Evolutionary conservation across 2,329 filamentous ascomycete species (phyloP).

Genomic region (Epichloe amarillans): DNA sequence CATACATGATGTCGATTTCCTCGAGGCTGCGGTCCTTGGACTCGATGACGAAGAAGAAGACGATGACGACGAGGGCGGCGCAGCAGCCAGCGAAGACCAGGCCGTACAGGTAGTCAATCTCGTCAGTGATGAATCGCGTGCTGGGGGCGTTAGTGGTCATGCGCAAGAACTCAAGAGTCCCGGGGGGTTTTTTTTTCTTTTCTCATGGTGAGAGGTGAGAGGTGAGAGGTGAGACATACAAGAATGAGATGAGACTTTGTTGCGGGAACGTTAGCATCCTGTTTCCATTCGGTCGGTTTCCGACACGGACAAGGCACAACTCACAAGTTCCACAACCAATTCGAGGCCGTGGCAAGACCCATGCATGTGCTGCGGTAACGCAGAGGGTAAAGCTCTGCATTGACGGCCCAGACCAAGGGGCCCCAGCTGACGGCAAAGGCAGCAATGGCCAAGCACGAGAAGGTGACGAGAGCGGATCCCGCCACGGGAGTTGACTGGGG

Average conservation of each 20-base stretch:
- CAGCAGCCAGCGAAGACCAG: slow-evolving; percentile 60
- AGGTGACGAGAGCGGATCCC: slow-evolving; percentile 50
- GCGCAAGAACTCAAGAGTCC: neutral
- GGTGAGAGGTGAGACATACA: slow-evolving; percentile 18
- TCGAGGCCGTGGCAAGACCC: slow-evolving; percentile 42
- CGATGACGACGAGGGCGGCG: slow-evolving; percentile 46
- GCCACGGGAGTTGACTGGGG: slow-evolving; percentile 32
- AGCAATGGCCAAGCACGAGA: slow-evolving; percentile 55
- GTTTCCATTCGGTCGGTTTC: neutral
- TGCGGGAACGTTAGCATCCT: neutral
- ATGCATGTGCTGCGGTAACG: slow-evolving; percentile 41
- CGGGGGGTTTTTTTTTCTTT: too few relatives aligned
- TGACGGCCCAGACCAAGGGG: slow-evolving; percentile 53
- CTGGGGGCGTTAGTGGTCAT: slow-evolving; percentile 14
- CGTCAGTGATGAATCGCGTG: slow-evolving; percentile 59
- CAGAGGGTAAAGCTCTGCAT: slow-evolving; percentile 50
- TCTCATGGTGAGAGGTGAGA: neutral
- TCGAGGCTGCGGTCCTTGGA: slow-evolving; percentile 58
- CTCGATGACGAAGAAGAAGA: slow-evolving; percentile 67
- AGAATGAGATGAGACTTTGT: slow-evolving; percentile 30
- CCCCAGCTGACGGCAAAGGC: slow-evolving; percentile 59
- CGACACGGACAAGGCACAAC: slow-evolving; percentile 6
- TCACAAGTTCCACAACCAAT: slow-evolving; percentile 54
- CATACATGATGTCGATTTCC: slow-evolving; percentile 69
- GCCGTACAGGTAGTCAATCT: slow-evolving; percentile 57